These are phyloP conservation scores for Sonneratia alba DNA, from an alignment of 345 rosid species.

Conservation along the genomic window DNA sequence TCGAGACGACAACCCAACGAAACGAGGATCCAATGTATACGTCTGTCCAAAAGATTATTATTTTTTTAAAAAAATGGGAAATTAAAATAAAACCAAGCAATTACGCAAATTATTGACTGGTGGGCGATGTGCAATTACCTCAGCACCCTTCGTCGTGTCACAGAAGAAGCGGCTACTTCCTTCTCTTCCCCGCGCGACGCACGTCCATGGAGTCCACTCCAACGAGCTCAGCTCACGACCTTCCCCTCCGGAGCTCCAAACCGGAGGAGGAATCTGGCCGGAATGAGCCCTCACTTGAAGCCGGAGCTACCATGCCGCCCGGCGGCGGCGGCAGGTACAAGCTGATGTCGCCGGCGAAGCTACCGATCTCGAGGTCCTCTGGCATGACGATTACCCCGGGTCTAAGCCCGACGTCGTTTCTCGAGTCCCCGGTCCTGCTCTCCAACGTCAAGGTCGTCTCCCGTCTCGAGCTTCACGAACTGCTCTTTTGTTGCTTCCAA, in stretches of 20 bases:
- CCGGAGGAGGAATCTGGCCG: conserved; percentile 16
- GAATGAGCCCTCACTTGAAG: conserved; percentile 5
- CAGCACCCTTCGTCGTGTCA: background rate
- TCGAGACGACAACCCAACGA: background rate
- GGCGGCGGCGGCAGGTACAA: conserved; percentile 66
- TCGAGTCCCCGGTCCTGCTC: conserved; percentile 94
- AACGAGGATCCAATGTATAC: background rate
- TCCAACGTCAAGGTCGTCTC: conserved; percentile 86
- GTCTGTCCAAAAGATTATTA: too few relatives aligned
- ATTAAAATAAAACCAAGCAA: too few relatives aligned
- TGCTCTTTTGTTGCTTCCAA: background rate
- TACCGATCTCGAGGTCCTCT: conserved; percentile 89
- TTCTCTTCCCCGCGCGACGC: background rate
- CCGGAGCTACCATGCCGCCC: conserved; percentile 11
- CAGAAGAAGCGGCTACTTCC: background rate
- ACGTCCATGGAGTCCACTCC: conserved; percentile 10
- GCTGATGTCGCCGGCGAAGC: conserved; percentile 97
- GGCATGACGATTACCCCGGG: conserved; percentile 82
- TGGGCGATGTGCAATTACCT: background rate
- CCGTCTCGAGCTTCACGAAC: conserved; percentile 1
- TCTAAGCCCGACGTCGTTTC: conserved; percentile 81
- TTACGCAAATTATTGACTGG: background rate
- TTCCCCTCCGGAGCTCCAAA: conserved; percentile 13
- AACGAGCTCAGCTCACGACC: conserved; percentile 7
- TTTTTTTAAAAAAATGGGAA: too few relatives aligned